Evolutionary conservation across 148 eudicot genomes (phyloP), one percentile per base, ranked within the genome.

Genomic region (Spergularia bocconei): DNA sequence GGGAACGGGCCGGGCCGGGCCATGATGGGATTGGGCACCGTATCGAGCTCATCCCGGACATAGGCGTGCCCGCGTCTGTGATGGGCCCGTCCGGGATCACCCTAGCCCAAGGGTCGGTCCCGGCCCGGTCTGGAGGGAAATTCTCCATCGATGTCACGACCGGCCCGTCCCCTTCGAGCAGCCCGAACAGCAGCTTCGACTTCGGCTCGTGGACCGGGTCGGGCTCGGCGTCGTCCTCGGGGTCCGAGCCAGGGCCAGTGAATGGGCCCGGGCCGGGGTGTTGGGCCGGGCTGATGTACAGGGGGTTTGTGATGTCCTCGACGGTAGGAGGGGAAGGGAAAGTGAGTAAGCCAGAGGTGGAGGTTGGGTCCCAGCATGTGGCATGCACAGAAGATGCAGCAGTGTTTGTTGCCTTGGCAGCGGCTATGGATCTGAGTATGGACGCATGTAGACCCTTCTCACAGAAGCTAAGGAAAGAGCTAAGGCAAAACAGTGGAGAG

Each of bases 221-320:
- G 1, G 90, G 89, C 0, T 84, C 91, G 0, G 79, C 78, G 0
- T 77, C 83, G 3, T 88, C 91, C 0, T 80, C 88, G 5, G 90
- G 87, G 68, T 91, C 97, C 6, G 84, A 78, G 13, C 21, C 56
- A 14, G 87, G 75, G 38, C 38, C 77, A 0, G 79, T 63, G 47
- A 5, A 33, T n/a, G 87, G 75, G 48, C 38, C 77, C 0, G 79
- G 69, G 53, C 1, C 36, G 72, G 81, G 80, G 9, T 84, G 82
- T 71, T 88, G 92, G 90, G 89, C 87, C 6, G 89, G 89, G 63
- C 63, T 85, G 8, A 59, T 87, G 86, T 91, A 90, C 74, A 70
- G 80, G 25, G 98, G 98, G 29, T 94, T 94, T 67, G 97, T 94
- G 80, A 94, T 91, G 97, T 94, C 98, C 4, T 86, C 97, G 6